Evolutionary conservation across 768 basidiomycete genomes (phyloP), one percentile per base, ranked within the genome.

Genomic region (Boletus huronensis): DNA sequence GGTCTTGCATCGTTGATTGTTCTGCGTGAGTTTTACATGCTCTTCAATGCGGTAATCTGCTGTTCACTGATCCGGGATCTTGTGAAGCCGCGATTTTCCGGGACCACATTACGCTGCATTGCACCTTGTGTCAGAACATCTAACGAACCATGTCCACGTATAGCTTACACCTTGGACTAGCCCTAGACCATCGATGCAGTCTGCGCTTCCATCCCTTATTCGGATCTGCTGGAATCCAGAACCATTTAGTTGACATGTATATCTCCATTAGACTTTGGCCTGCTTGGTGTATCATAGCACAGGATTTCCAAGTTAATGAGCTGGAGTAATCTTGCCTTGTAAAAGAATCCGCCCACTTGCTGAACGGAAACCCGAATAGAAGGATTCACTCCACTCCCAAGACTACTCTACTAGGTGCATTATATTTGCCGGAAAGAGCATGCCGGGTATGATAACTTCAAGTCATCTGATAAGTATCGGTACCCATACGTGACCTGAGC

Each of bases 121-220:
- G 92, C 81, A 81, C 84, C 48, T 75, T 94, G 72, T 94, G 92
- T 81, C 82, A 82, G 78, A 88, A 79, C 73, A 90, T 93, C 70
- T 92, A 85, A 87, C 70, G 73, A 21, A 78, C 48, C 32, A 45
- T n/a, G n/a, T 50, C 50, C 43, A 53, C 56, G 36, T 44, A 55
- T 48, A 44, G 16, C 57, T 23, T 44, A 43, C 41, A 47, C 44
- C n/a, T 52, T 44, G 60, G 62, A 59, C 48, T 56, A 21, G 47
- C 48, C 44, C 35, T 48, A 1, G 45, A 42, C 21, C 21, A 21
- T 52, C 38, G 11, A 43, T 46, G 52, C 50, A 42, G 39, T 44
- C 48, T 38, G 36, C 34, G 2, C 54, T 44, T 44, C 55, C 50
- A 43, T 46, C 52, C 48, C 31, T 43, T 53, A 46, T 53, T 52